Conservation (phyloP, 345 rosid genomes). For the Eucalyptus sp. region DNA sequence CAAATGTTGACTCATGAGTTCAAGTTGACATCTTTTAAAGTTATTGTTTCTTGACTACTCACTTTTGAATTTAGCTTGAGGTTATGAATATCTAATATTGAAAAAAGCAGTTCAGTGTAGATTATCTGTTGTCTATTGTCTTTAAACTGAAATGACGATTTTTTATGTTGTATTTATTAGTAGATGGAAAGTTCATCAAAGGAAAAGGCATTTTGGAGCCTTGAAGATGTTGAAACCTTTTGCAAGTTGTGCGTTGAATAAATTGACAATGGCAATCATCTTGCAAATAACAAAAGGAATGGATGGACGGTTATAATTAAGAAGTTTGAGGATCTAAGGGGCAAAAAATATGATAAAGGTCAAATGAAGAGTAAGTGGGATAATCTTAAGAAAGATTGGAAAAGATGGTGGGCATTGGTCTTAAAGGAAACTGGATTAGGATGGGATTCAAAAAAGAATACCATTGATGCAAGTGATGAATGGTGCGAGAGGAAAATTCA, state of each 20-base stretch:
- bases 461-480: background rate
- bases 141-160: fast-evolving
- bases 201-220: background rate
- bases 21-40: too few relatives aligned
- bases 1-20: too few relatives aligned
- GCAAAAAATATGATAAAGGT: too few relatives aligned
- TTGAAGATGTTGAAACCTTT: background rate
- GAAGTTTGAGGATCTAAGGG: background rate
- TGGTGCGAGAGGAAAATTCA: background rate
- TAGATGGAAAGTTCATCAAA: background rate
- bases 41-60: too few relatives aligned
- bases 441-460: too few relatives aligned
- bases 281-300: background rate
- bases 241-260: background rate
- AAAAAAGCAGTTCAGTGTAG: too few relatives aligned
- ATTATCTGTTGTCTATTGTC: background rate
- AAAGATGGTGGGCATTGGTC: background rate
- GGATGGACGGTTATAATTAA: background rate
- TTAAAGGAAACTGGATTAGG: too few relatives aligned
- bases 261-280: background rate
- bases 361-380: background rate
- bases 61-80: too few relatives aligned
- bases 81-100: too few relatives aligned
- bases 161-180: too few relatives aligned
- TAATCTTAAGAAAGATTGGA: too few relatives aligned